Percentiles rank a stretch among this genome's conserved stretches.
phyloP scores from a whole-genome alignment of 2,329 filamentous ascomycete genomes.

The Calonectria multiphialidica region DNA sequence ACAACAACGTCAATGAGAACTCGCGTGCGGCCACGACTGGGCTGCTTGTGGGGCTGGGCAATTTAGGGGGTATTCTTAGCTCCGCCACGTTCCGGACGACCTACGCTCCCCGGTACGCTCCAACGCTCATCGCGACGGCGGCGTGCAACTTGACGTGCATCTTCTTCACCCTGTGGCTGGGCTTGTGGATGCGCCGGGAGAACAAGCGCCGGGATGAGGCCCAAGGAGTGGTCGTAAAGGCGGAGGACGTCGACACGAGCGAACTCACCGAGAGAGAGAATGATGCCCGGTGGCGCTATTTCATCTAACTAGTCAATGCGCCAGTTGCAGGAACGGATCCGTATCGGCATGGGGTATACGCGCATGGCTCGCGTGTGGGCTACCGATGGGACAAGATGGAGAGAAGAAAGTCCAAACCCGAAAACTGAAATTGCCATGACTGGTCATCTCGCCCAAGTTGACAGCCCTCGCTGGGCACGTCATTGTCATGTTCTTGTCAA shows the following conservation, averaged over 20 bases:
- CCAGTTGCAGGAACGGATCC: not conserved
- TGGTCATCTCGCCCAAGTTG: not conserved
- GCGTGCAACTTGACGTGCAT: conserved; percentile 38
- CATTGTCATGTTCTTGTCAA: not conserved
- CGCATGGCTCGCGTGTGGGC: not conserved
- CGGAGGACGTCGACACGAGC: conserved; percentile 35
- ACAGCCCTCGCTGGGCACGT: conserved; percentile 4
- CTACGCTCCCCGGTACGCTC: conserved; percentile 62
- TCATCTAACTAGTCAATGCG: conserved; percentile 22
- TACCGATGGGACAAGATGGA: not conserved
- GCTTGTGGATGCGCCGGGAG: conserved; percentile 33
- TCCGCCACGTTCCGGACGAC: conserved; percentile 59
- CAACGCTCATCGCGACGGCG: conserved; percentile 59
- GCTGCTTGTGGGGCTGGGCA: conserved; percentile 60
- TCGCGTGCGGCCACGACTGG: conserved; percentile 60
- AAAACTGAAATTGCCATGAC: not conserved
- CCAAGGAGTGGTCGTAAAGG: conserved; percentile 27
- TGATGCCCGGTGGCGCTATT: conserved; percentile 31
- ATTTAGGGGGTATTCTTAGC: conserved; percentile 60
- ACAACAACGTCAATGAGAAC: conserved; percentile 64
- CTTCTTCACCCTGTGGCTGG: conserved; percentile 32
- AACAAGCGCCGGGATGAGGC: conserved; percentile 25
- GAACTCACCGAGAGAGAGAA: conserved; percentile 28
- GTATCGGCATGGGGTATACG: not conserved
- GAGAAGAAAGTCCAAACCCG: not conserved